Conservation (phyloP, 225 moss, liverwort and hornwort species). For the Neckera pumila region DNA sequence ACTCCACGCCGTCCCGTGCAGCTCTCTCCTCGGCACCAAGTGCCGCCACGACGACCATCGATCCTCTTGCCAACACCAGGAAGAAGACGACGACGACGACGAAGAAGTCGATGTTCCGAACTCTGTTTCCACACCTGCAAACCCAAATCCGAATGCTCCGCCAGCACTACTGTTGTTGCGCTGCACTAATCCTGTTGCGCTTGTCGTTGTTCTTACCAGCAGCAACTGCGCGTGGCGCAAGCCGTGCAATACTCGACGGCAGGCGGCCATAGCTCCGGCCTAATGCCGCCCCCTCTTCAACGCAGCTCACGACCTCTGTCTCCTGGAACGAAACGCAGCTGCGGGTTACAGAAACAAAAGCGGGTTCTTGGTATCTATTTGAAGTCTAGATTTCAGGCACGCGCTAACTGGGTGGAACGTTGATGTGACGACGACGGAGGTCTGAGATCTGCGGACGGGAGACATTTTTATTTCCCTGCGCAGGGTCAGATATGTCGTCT, state of each 20-base stretch:
- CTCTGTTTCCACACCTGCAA: not conserved
- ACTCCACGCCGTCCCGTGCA: constrained; percentile 6
- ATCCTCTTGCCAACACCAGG: not conserved
- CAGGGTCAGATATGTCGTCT: not conserved
- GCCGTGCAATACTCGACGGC: constrained; percentile 19
- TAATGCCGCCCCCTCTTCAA: not conserved
- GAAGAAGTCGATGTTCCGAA: not conserved
- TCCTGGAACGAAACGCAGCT: not conserved
- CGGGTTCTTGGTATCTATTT: not conserved
- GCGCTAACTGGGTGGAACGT: not conserved
- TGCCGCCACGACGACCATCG: constrained; percentile 29
- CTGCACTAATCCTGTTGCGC: not conserved
- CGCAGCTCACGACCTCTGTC: not conserved
- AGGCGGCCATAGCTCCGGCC: constrained; percentile 32
- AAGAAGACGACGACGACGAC: not conserved
- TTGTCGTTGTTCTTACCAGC: not conserved
- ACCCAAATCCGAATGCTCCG: not conserved
- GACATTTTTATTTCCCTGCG: not conserved
- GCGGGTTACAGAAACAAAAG: not conserved
- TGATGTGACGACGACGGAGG: too few species aligned
- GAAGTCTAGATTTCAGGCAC: not conserved
- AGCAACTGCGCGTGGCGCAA: constrained; percentile 12
- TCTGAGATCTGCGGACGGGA: fast-evolving
- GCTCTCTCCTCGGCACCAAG: not conserved
- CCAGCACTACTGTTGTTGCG: too few species aligned